These are phyloP conservation scores for Cicer cuneatum DNA, from an alignment of 306 rosid genomes.

Conservation along the genomic window DNA sequence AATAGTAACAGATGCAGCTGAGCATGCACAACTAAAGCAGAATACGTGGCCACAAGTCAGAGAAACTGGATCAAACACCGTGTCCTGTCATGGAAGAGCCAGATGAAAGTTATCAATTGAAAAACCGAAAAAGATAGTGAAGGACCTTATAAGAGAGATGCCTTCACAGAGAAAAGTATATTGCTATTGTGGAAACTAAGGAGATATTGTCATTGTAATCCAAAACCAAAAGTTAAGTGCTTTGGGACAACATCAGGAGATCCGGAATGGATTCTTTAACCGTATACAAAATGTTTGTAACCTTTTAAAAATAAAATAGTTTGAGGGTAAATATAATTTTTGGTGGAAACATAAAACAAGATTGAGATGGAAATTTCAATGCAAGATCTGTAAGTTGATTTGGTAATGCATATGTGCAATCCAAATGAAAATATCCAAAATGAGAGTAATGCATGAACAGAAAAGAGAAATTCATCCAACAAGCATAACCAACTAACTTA, in stretches of 20 bases:
- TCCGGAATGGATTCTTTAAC: slow-evolving; percentile 29
- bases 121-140: not conserved
- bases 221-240: slow-evolving; percentile 26
- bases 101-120: slow-evolving; percentile 14
- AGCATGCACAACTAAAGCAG: slow-evolving; percentile 89
- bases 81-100: slow-evolving; percentile 62
- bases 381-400: slow-evolving; percentile 1
- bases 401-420: slow-evolving; percentile 9
- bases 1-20: slow-evolving; percentile 81
- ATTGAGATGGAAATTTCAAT: slow-evolving; percentile 1
- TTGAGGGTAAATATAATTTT: not conserved
- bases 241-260: slow-evolving; percentile 14
- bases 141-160: slow-evolving; percentile 15
- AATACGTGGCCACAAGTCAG: slow-evolving; percentile 89
- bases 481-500: slow-evolving; percentile 47
- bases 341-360: slow-evolving; percentile 11
- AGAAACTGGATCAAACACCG: slow-evolving; percentile 92
- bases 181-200: slow-evolving; percentile 12
- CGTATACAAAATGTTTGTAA: slow-evolving; percentile 12
- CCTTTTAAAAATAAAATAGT: not conserved
- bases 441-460: not conserved
- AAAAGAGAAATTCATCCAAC: not conserved
- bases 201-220: slow-evolving; percentile 16
- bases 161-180: not conserved
- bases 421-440: slow-evolving; percentile 39